Evolutionary conservation across 208 protist genomes (phyloP), one percentile per base, ranked within the genome.

Genomic region (Tetramitus jugosus): DNA sequence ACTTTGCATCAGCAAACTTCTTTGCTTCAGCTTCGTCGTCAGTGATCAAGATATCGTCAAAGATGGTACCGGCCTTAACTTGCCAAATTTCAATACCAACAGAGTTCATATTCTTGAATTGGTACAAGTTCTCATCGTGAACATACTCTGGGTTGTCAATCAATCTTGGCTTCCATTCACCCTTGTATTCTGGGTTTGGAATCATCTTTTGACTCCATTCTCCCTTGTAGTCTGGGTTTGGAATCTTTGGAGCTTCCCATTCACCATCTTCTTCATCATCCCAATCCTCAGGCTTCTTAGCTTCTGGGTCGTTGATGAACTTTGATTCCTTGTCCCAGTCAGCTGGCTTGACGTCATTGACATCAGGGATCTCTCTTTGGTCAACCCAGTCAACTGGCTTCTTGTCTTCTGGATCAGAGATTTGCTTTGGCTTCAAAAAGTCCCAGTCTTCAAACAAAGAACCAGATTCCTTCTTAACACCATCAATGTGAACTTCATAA

Each of bases 51-150:
- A 98, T 94, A 87, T 97, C 91, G 81, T 97, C 89, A 82, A 96
- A 98, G 84, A 97, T 96, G 83, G 91, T 91, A 77, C 95, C 95
- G 33, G 90, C 83, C 87, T 96, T 93, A 60, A 97, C 93, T 85
- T 96, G 92, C 95, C 93, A 97, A n/a, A 97, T 79, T 64, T 98
- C 95, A 67, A 98, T 89, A 69, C 93, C 95, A 61, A 97, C 87
- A 80, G 85, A 81, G 79, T 83, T 76, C 61, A 95, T 79, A 43
- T 90, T 87, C 26, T 85, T 76, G 85, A 93, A 94, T 10, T 49
- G 1, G 56, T 89, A 87, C 14, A 97, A 83, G 42, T 87, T 76
- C 4, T 82, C 40, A 81, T 95, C 90, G 7, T 60, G 56, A 65
- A 83, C 79, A 85, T 91, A 98, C 7, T 88, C 87, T 29, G 94